Evolutionary conservation across 768 basidiomycete genomes (phyloP), one percentile per base, ranked within the genome.

Genomic region (Galerina sulciceps): DNA sequence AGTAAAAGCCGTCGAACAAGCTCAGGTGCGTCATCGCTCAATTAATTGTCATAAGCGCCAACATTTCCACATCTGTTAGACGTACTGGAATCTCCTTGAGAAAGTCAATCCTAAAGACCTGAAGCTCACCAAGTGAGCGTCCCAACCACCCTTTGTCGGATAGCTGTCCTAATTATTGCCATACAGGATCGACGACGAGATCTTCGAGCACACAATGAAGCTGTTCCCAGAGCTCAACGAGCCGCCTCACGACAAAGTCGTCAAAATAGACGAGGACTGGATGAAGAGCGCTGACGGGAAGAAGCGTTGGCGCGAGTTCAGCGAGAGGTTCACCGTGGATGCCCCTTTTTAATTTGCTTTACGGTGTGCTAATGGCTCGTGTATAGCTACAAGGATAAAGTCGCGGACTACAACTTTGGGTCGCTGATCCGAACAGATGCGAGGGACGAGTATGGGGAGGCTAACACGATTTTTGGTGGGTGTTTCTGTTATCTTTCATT

Each of bases 351-450:
- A 15, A 17, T 36, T 41, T 20, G 23, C 8, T 26, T 22, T 38
- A 3, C 37, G 20, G 10, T 49, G 31, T 22, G 10, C 10, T 44
- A 6, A 23, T 15, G 5, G 2, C 34, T 35, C 26, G 22, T 47
- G 6, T 50, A 93, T 50, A 93, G 93, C 58, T 97, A 96, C 76
- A 91, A 96, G 76, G 88, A 90, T 58, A 91, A 90, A 68, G 79
- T 99, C 53, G 90, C 91, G 68, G 94, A 98, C 64, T 93, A 90
- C 76, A 99, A 99, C 81, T 98, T 98, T 75, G 97, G 97, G 17
- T 98, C 93, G 1, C 79, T 99, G 64, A 90, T 99, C 62, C 85
- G 97, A 50, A 88, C 85, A 46, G 85, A 97, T 67, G 83, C 89
- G 37, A 79, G 77, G 47, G 80, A 85, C 55, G 94, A 96, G 70